phyloP scores from a whole-genome alignment of 164 flowering plant genomes.

The Stephania cephalantha region DNA sequence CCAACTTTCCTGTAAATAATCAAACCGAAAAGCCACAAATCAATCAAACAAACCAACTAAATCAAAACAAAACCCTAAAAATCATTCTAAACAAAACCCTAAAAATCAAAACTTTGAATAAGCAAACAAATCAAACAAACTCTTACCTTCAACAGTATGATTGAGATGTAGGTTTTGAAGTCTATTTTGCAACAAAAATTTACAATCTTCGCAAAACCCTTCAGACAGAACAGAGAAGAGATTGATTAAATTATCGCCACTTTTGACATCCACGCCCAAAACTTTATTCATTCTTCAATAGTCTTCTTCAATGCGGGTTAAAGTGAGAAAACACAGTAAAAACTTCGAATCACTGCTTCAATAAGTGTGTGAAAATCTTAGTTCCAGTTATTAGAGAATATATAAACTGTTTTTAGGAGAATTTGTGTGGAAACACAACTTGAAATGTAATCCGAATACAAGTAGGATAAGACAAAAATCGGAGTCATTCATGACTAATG shows the following conservation, averaged over 20 bases:
- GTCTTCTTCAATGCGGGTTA: neutral
- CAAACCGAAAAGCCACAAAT: neutral
- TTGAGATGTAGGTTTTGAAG: neutral
- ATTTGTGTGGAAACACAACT: too few species aligned
- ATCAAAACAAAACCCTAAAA: neutral
- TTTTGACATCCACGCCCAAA: neutral
- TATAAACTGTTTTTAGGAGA: neutral
- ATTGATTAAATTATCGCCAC: neutral
- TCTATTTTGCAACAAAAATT: neutral
- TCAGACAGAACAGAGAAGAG: slow-evolving; percentile 2
- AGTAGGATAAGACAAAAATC: too few species aligned
- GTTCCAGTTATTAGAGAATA: too few species aligned
- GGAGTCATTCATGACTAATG: too few species aligned
- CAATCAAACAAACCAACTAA: neutral
- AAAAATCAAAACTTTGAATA: neutral
- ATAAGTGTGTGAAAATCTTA: neutral
- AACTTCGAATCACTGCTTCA: neutral
- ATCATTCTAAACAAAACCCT: neutral
- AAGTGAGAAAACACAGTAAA: neutral
- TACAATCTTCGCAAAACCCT: slow-evolving; percentile 1
- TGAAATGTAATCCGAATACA: too few species aligned
- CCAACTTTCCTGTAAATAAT: neutral
- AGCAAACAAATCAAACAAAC: neutral
- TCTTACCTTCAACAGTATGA: neutral
- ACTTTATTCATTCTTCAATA: neutral